Percentiles rank a stretch among this genome's conserved stretches.
These are phyloP conservation scores for Kazachstania bromeliacearum DNA, from an alignment of 805 yeast species.

Conservation along the genomic window DNA sequence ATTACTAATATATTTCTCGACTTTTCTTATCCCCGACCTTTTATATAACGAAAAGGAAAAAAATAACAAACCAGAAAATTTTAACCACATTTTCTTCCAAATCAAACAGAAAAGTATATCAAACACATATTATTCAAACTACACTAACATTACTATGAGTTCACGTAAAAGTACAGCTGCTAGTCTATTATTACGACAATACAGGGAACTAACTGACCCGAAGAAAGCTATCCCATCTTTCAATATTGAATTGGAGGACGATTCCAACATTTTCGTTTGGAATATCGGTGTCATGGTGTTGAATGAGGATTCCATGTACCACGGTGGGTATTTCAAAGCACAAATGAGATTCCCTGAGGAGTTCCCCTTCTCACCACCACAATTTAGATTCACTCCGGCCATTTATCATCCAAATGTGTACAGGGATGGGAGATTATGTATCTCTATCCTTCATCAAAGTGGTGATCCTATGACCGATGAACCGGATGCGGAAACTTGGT, in stretches of 20 bases:
- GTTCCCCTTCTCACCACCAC: slow-evolving; percentile 89
- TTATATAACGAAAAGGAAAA: not conserved
- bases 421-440: slow-evolving; percentile 86
- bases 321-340: slow-evolving; percentile 91
- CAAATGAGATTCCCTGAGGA: slow-evolving; percentile 89
- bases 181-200: slow-evolving; percentile 84
- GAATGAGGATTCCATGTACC: slow-evolving; percentile 79
- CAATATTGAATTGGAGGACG: slow-evolving; percentile 60
- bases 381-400: slow-evolving; percentile 84
- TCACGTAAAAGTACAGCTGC: slow-evolving; percentile 52
- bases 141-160: slow-evolving; percentile 12
- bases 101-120: not conserved
- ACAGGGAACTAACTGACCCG: slow-evolving; percentile 86
- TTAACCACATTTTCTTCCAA: not conserved
- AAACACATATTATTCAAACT: not conserved
- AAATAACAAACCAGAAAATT: not conserved
- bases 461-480: slow-evolving; percentile 88
- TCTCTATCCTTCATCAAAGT: slow-evolving; percentile 82
- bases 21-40: too few relatives aligned
- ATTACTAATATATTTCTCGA: too few relatives aligned
- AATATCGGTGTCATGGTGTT: slow-evolving; percentile 88
- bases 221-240: slow-evolving; percentile 66
- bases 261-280: slow-evolving; percentile 53
- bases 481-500: slow-evolving; percentile 91
- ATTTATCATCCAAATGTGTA: slow-evolving; percentile 94